Conservation (phyloP, 2,329 filamentous ascomycete genomes). For the Lasiodiplodia sp. region DNA sequence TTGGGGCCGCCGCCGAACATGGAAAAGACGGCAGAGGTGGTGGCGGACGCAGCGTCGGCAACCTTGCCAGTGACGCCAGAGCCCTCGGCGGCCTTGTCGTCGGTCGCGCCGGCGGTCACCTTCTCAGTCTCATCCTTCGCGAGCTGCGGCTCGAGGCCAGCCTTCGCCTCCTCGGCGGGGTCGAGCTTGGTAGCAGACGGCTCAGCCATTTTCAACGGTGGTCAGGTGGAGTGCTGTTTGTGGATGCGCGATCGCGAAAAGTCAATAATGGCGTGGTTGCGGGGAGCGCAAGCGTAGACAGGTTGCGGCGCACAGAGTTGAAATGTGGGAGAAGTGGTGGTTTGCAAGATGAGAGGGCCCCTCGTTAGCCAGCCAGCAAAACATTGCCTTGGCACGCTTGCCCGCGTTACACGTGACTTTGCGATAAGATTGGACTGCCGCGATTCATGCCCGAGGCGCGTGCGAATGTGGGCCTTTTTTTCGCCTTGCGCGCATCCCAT, state of each 20-base stretch:
- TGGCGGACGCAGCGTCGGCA: constrained; percentile 46
- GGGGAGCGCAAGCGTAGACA: constrained; percentile 4
- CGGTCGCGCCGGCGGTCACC: constrained; percentile 50
- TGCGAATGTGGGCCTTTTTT: constrained; percentile 9
- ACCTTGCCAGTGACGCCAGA: constrained; percentile 43
- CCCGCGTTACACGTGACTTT: constrained; percentile 12
- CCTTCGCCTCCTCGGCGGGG: constrained; percentile 48
- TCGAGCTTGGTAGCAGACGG: constrained; percentile 51
- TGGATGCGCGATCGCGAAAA: constrained; percentile 15
- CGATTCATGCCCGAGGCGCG: constrained; percentile 21
- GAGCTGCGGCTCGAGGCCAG: constrained; percentile 49
- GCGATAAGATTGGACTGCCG: constrained; percentile 3
- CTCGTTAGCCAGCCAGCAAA: constrained; percentile 27
- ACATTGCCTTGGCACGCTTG: constrained; percentile 27
- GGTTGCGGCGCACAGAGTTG: constrained; percentile 9
- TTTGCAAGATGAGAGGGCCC: constrained; percentile 24
- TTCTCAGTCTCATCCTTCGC: constrained; percentile 54
- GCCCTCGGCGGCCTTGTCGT: constrained; percentile 57
- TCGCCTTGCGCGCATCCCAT: constrained; percentile 8
- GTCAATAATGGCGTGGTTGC: constrained; percentile 12
- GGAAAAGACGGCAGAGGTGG: constrained; percentile 69
- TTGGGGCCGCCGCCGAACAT: constrained; percentile 99
- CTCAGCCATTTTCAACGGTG: constrained; percentile 33
- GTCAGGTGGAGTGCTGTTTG: background rate
- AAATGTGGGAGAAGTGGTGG: constrained; percentile 26